Base-by-base conservation (phyloP, 441 rosid species). In the Cnidoscolus chayamansa region DNA sequence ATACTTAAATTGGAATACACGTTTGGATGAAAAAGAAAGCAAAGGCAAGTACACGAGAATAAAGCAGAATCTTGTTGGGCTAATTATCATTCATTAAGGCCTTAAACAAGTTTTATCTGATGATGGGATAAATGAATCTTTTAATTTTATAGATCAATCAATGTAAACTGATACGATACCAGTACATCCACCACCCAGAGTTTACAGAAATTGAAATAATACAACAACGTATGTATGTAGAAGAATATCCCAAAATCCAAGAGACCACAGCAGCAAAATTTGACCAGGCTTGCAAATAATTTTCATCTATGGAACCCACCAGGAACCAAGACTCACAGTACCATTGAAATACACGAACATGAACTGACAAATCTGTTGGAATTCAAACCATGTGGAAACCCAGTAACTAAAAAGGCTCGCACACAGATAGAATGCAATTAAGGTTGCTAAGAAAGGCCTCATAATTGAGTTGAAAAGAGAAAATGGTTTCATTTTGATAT, bases 201-300 rank as follows among this genome's bases (percentile, higher is more conserved):
- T 25, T 25, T 25, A 25, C 25, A 3, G 7, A 40, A 40, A 5
- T 3, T 0, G 0, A 40, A 3, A 5, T 40, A 40, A 40, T 40
- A 40, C 7, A 40, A 40, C 25, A 25, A 25, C 25, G 25, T 25
- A 25, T 40, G 45, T 6, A 5, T 40, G 4, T 40, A 40, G 45
- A 40, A 40, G 7, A 7, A 40, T 40, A 3, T 40, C 45, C 7
- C 45, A 40, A 40, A 40, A 40, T 7, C 45, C 45, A 40, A 3
- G 45, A 40, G 45, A 40, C 7, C 6, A 4, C 0, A 40, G 7
- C 6, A 6, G 45, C 45, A 40, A 40, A 10, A 17, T 40, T 68
- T 68, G 62, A 19, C 51, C 16, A 37, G 62, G 45, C 10, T 10
- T 68, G 37, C 71, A 55, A 55, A 68, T 55, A 55, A 68, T 17